Evolutionary conservation across 2,329 filamentous ascomycete species (phyloP), one percentile per base, ranked within the genome.

Genomic region (Aspergillus clavatus): DNA sequence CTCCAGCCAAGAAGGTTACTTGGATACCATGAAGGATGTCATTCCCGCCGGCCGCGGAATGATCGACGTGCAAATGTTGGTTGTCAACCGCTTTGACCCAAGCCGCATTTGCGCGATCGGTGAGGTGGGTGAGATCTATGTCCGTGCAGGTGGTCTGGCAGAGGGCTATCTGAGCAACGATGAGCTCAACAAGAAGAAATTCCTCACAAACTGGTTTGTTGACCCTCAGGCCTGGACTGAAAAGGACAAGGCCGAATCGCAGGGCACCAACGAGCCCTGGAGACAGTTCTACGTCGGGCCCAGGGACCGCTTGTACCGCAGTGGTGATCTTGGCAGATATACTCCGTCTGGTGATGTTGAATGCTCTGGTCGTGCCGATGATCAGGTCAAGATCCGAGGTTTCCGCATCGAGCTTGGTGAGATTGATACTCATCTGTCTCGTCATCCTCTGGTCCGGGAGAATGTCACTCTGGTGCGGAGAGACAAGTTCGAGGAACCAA

Each of bases 401-500:
- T 97, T 96, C 76, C 80, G 91, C 50, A 95, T 98, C 55, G 93
- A 98, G 70, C 82, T 97, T 37, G 86, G 85, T 52, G 93, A 97
- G 55, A 96, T 97, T 55, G 90, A 97, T 66, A 86, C 77, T 33
- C 84, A 95, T 64, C 72, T 96, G 38, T 86, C 82, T 43, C 78
- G 82, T 36, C 81, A 87, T 68, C 82, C 80, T 1, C 70, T 94
- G 19, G 80, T 97, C 19, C 79, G 88, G 31, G 91, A 97, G 54
- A 89, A 86, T 67, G 83, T 88, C 55, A 97, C 91, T 0, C 72
- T 97, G 2, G 81, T 97, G 3, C 81, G 88, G 65, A 81, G 88
- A 68, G 84, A 95, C 68, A 83, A 84, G 58, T 81, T 89, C 62
- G 88, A 95, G 65, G 91, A 96, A 65, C 85, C 82, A 12, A 91